A percentile compares a stretch with the other conserved stretches of the same genome.
Evolutionary conservation across 176 grass and related monocot genomes (phyloP).

Genomic region (Rhynchospora tenuis): DNA sequence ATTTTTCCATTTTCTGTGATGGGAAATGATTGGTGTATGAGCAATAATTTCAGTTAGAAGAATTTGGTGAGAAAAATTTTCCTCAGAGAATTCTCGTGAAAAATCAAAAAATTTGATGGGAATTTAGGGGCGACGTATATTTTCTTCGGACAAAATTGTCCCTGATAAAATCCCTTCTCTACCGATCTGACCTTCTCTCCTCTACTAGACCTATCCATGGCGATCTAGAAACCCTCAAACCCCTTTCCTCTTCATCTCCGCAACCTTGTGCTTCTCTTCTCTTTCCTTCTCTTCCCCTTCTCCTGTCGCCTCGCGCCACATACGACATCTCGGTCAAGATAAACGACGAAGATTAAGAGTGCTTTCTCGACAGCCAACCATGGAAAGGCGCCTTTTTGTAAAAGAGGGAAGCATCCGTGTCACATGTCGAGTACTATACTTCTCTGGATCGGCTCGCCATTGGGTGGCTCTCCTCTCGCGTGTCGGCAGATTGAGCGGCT

Average conservation of each 20-base stretch:
- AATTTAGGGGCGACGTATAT: no score
- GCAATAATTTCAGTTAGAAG: no score
- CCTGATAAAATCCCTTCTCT: no score
- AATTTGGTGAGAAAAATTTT: no score
- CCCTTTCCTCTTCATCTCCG: not conserved
- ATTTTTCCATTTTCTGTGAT: no score
- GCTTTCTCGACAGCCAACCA: slow-evolving; percentile 21
- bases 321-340: slow-evolving; percentile 2
- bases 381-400: slow-evolving; percentile 78
- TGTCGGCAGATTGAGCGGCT: slow-evolving; percentile 41
- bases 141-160: no score
- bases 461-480: slow-evolving; percentile 37
- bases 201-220: no score
- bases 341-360: slow-evolving; percentile 9
- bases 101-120: no score
- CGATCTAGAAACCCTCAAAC: not conserved
- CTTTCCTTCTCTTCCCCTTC: slow-evolving; percentile 17
- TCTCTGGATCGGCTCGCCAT: slow-evolving; percentile 68
- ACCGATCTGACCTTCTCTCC: no score
- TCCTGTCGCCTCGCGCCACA: slow-evolving; percentile 29
- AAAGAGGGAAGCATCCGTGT: slow-evolving; percentile 49
- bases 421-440: slow-evolving; percentile 60
- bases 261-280: slow-evolving; percentile 8
- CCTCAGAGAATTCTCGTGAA: no score
- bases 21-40: no score